Conservation (phyloP, 805 yeast species). For the Pachysolen tannophilus region DNA sequence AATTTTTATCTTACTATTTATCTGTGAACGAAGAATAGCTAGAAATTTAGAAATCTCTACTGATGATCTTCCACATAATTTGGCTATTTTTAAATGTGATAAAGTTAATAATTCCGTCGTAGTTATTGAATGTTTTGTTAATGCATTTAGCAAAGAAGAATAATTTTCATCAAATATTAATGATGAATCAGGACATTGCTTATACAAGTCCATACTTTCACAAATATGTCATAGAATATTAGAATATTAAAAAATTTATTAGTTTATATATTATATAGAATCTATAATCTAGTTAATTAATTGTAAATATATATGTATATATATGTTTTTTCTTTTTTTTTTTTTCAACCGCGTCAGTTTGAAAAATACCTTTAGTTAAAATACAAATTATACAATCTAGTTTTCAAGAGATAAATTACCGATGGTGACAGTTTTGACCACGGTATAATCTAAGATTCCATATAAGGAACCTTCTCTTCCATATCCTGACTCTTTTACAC, state of each 20-base stretch:
- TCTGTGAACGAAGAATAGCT: slow-evolving; percentile 8
- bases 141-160: slow-evolving; percentile 2
- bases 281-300: too few species aligned
- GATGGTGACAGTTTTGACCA: slow-evolving; percentile 55
- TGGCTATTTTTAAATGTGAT: slow-evolving; percentile 1
- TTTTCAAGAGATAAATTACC: slow-evolving; percentile 24
- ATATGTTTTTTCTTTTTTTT: too few species aligned
- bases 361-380: too few species aligned
- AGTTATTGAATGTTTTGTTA: slow-evolving; percentile 1
- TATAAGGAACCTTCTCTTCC: slow-evolving; percentile 76
- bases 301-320: too few species aligned
- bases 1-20: slow-evolving; percentile 3
- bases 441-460: slow-evolving; percentile 68
- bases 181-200: slow-evolving; percentile 10
- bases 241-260: too few species aligned
- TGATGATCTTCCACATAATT: slow-evolving; percentile 5
- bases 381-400: too few species aligned
- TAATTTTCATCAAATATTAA: slow-evolving; percentile 9
- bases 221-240: too few species aligned
- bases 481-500: slow-evolving; percentile 70
- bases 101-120: slow-evolving; percentile 1
- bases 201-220: slow-evolving; percentile 13
- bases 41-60: slow-evolving; percentile 3
- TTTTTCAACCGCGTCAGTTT: too few species aligned
- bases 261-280: too few species aligned